These are phyloP conservation scores for Pythium oligandrum DNA, from an alignment of 352 stramenopile species.

Conservation along the genomic window DNA sequence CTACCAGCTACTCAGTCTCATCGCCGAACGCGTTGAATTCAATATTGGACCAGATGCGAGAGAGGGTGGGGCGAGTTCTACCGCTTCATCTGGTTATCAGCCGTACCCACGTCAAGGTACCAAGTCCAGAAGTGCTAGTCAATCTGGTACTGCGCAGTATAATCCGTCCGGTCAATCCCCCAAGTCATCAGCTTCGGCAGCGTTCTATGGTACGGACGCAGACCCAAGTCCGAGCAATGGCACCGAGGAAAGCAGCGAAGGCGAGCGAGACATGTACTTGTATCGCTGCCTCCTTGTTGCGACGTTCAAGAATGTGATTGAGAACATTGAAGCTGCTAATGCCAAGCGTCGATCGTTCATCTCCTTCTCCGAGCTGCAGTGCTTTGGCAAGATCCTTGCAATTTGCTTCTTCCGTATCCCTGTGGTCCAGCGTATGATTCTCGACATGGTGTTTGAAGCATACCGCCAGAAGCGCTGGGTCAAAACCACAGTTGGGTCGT, in stretches of 20 bases:
- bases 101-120: background rate
- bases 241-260: conserved; percentile 28
- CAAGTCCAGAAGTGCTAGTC: conserved; percentile 14
- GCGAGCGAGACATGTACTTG: conserved; percentile 49
- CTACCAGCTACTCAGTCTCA: conserved; percentile 58
- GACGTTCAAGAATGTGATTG: conserved; percentile 69
- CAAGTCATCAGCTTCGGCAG: background rate
- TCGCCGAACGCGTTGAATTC: conserved; percentile 66
- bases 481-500: conserved; percentile 20
- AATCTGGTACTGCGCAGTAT: conserved; percentile 3
- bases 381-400: conserved; percentile 63
- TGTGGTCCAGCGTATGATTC: conserved; percentile 41
- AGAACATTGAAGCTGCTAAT: conserved; percentile 48
- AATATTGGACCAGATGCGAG: conserved; percentile 27
- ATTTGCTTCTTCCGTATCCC: conserved; percentile 68
- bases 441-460: conserved; percentile 47
- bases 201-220: background rate
- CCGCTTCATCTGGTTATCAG: background rate
- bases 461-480: conserved; percentile 52
- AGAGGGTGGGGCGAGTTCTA: conserved; percentile 5
- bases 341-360: conserved; percentile 44
- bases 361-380: conserved; percentile 48
- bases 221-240: conserved; percentile 1
- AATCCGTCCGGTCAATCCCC: background rate
- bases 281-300: conserved; percentile 67